Percentiles rank a stretch among this genome's conserved stretches.
Evolutionary conservation across 805 yeast species (phyloP).

Genomic region (Starmerella bombicola): DNA sequence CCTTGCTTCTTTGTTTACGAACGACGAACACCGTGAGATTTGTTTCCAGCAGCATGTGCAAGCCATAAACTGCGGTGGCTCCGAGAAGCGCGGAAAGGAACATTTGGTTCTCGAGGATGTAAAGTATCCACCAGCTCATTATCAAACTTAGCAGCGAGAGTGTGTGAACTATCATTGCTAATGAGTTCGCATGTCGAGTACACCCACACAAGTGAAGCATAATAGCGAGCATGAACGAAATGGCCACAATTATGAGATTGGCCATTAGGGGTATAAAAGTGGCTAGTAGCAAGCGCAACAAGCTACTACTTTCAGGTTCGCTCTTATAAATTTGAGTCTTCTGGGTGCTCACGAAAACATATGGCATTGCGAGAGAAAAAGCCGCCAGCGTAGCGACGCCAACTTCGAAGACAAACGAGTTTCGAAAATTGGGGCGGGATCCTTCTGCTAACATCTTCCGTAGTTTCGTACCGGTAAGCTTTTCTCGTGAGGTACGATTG

Average conservation of each 20-base stretch:
- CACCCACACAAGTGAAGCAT: not conserved
- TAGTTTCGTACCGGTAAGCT: conserved; percentile 71
- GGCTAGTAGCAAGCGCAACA: conserved; percentile 40
- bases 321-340: conserved; percentile 44
- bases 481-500: conserved; percentile 54
- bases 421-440: conserved; percentile 56
- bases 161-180: conserved; percentile 48
- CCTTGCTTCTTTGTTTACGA: conserved; percentile 48
- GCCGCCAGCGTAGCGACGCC: conserved; percentile 48
- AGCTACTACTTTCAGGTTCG: conserved; percentile 29
- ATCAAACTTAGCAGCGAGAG: conserved; percentile 43
- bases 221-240: conserved; percentile 21
- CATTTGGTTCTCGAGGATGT: conserved; percentile 58
- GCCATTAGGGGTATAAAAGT: conserved; percentile 15
- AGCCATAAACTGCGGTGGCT: conserved; percentile 39
- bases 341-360: conserved; percentile 59
- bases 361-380: conserved; percentile 46
- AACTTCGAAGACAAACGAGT: conserved; percentile 57
- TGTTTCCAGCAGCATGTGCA: conserved; percentile 50
- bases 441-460: conserved; percentile 34
- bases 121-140: conserved; percentile 47
- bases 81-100: conserved; percentile 50
- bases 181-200: conserved; percentile 4
- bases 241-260: conserved; percentile 22
- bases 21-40: conserved; percentile 38